These are phyloP conservation scores for Arctium minus DNA, from an alignment of 129 eudicot genomes.

Conservation along the genomic window DNA sequence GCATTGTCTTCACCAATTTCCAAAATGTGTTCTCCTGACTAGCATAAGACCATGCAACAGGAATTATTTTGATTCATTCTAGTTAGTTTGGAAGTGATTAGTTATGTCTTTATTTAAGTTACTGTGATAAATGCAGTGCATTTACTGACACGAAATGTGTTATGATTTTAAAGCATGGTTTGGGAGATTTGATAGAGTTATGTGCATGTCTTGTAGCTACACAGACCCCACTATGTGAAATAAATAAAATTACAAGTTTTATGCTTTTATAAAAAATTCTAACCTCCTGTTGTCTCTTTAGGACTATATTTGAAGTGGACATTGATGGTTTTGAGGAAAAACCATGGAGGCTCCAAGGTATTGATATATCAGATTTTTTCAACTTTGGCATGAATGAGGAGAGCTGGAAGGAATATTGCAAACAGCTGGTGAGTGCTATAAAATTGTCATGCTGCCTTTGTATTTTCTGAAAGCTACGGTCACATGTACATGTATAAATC, in stretches of 20 bases:
- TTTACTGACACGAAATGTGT: neutral
- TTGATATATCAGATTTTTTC: conserved; percentile 82
- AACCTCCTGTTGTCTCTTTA: conserved; percentile 24
- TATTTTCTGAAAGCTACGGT: neutral
- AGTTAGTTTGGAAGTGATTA: neutral
- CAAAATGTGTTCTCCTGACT: neutral
- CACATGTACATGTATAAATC: neutral
- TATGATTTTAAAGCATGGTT: neutral
- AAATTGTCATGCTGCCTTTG: neutral
- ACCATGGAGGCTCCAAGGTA: conserved; percentile 81
- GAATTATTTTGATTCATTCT: neutral
- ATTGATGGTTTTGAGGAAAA: conserved; percentile 95
- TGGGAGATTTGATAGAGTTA: neutral
- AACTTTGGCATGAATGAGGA: conserved; percentile 94
- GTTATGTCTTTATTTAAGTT: neutral
- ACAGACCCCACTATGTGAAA: neutral
- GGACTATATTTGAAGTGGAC: conserved; percentile 98
- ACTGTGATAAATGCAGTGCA: neutral
- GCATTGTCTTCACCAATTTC: neutral
- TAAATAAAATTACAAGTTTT: neutral
- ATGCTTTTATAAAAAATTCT: neutral
- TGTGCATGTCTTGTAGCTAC: neutral
- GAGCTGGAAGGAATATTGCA: conserved; percentile 92
- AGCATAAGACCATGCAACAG: neutral
- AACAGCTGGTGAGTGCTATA: conserved; percentile 69